Evolutionary conservation across 2,329 filamentous ascomycete genomes (phyloP), one percentile per base, ranked within the genome.

Genomic region (Aspergillus unguis): DNA sequence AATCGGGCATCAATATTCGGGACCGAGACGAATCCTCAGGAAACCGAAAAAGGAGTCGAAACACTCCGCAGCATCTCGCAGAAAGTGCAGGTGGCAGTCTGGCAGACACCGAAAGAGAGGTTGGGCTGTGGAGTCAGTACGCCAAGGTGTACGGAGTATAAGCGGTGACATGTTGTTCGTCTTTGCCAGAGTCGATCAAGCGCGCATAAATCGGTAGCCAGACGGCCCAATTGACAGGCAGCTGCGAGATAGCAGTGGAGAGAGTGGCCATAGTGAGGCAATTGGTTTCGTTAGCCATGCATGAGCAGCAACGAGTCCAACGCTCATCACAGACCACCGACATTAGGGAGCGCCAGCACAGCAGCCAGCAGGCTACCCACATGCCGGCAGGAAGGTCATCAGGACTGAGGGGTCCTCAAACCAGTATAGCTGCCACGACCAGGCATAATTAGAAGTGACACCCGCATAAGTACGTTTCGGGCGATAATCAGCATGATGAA

Each of bases 1-100:
- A 49, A 62, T 63, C 63, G 62, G 62, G 62, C 62, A 64, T 59
- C 62, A 64, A 62, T 36, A 52, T 57, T 48, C 50, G 42, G 51
- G 17, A 17, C 17, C 17, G 17, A 17, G 17, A 17, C 17, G 17
- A 17, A 17, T 17, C 17, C 17, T 17, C 17, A 17, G 17, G 17
- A 17, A 17, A 17, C 17, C 17, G 17, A 17, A 17, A 17, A 17
- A 17, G 17, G 17, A 17, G 17, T 17, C 17, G 17, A 17, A 17
- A 17, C 17, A 17, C 17, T 17, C 17, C 17, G 17, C 17, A 17
- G 17, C 17, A 17, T 17, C 17, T 17, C 17, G 17, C 17, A 17
- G 17, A 17, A 17, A 17, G 17, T 17, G 17, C 17, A 17, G 17
- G 17, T 17, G 17, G 17, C 17, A 17, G 17, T 37, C 31, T 44